A percentile compares a stretch with the other conserved stretches of the same genome.
These are phyloP conservation scores for Codiaeum variegatum DNA, from an alignment of 441 rosid species.

Conservation along the genomic window DNA sequence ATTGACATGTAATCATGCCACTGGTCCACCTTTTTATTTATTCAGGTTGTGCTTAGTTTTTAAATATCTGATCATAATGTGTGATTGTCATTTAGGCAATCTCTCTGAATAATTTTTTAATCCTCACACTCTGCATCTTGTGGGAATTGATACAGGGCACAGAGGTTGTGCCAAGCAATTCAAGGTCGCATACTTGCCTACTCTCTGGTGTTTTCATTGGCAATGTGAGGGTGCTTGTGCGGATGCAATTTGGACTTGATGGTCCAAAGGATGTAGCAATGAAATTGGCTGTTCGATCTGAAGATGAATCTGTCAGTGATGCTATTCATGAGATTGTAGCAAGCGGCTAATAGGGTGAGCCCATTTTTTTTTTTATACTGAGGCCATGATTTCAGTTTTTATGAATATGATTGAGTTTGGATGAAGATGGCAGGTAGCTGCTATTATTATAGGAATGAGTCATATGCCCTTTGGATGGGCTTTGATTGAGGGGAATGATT, in stretches of 20 bases:
- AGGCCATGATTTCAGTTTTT: constrained; percentile 5
- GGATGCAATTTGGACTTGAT: constrained; percentile 78
- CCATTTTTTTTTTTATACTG: not conserved
- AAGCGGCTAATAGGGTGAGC: constrained; percentile 48
- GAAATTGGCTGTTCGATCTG: constrained; percentile 86
- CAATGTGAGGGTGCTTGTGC: constrained; percentile 71
- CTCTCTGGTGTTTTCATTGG: constrained; percentile 89
- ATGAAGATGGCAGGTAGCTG: constrained; percentile 19
- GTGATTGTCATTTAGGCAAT: not conserved
- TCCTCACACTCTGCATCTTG: not conserved
- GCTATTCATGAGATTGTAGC: constrained; percentile 88
- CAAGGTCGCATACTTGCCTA: constrained; percentile 90
- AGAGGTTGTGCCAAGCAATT: constrained; percentile 71
- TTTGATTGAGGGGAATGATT: constrained; percentile 5
- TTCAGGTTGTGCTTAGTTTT: not conserved
- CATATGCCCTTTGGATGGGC: constrained; percentile 8
- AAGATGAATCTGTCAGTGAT: constrained; percentile 65
- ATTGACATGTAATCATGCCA: not conserved
- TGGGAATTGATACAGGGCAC: constrained; percentile 57
- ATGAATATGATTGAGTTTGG: constrained; percentile 7
- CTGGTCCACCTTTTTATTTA: not conserved
- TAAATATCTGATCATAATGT: not conserved
- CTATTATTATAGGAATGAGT: constrained; percentile 21
- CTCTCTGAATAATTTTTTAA: not conserved
- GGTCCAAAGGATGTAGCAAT: constrained; percentile 79